A percentile compares a stretch with the other conserved stretches of the same genome.
phyloP scores from a whole-genome alignment of 2,329 filamentous ascomycete species.

The Penicillium sp. region DNA sequence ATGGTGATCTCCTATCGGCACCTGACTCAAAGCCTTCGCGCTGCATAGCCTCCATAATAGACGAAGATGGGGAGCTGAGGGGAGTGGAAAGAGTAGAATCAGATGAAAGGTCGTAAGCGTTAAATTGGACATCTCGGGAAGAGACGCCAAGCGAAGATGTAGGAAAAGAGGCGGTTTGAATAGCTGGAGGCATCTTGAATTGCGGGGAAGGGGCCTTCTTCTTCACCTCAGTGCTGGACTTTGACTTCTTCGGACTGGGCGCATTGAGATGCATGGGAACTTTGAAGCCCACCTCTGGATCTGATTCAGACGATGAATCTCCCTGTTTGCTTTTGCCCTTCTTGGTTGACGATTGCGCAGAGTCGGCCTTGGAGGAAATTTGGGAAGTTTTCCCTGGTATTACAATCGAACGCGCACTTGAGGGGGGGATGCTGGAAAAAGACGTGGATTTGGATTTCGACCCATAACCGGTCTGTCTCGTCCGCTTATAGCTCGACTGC shows the following conservation, averaged over 20 bases:
- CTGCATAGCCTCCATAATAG: slow-evolving; percentile 15
- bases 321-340: slow-evolving; percentile 1
- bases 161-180: slow-evolving; percentile 24
- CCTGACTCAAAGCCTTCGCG: slow-evolving; percentile 12
- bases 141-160: slow-evolving; percentile 31
- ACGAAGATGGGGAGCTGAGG: slow-evolving; percentile 30
- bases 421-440: slow-evolving; percentile 15
- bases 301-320: slow-evolving; percentile 1
- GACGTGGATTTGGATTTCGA: slow-evolving; percentile 4
- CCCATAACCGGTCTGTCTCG: neutral
- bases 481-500: slow-evolving; percentile 17
- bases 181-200: slow-evolving; percentile 29
- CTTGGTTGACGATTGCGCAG: neutral
- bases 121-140: slow-evolving; percentile 18
- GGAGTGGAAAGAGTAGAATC: slow-evolving; percentile 33
- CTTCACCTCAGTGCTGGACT: neutral
- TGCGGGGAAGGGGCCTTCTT: neutral
- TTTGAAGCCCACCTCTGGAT: slow-evolving; percentile 23
- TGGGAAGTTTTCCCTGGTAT: slow-evolving; percentile 7
- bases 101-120: slow-evolving; percentile 21
- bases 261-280: slow-evolving; percentile 26
- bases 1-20: neutral
- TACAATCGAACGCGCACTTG: slow-evolving; percentile 11
- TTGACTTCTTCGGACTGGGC: slow-evolving; percentile 13
- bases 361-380: neutral